Evolutionary conservation across 805 yeast species (phyloP).

Genomic region (Wickerhamomyces xylosicus): DNA sequence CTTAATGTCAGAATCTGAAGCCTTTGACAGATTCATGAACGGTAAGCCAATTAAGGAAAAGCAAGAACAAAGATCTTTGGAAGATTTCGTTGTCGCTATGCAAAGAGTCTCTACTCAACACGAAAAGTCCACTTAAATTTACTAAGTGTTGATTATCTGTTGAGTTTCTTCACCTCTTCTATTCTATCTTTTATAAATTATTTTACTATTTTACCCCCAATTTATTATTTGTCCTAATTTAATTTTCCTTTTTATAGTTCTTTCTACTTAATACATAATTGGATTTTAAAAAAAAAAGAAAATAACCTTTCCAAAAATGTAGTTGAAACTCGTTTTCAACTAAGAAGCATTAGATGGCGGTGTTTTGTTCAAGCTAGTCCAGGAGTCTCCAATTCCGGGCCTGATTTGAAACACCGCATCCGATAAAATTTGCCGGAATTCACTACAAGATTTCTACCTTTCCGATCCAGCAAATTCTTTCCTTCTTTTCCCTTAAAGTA

Average conservation of each 20-base stretch:
- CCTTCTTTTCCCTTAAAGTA: too few species aligned
- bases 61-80: slow-evolving; percentile 55
- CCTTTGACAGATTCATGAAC: slow-evolving; percentile 77
- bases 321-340: too few species aligned
- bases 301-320: too few species aligned
- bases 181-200: slow-evolving; percentile 3
- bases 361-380: too few species aligned
- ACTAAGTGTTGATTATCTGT: slow-evolving; percentile 2
- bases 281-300: too few species aligned
- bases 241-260: slow-evolving; percentile 2
- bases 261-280: too few species aligned
- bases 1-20: slow-evolving; percentile 75
- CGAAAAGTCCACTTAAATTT: slow-evolving; percentile 56
- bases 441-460: too few species aligned
- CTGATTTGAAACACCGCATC: too few species aligned
- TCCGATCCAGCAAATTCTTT: too few species aligned
- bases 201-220: slow-evolving; percentile 6
- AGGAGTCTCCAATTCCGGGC: too few species aligned
- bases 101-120: slow-evolving; percentile 85
- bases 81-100: slow-evolving; percentile 80
- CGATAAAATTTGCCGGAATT: too few species aligned
- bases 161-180: slow-evolving; percentile 2
- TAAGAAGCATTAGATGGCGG: too few species aligned
- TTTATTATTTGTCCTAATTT: slow-evolving; percentile 2
- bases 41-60: slow-evolving; percentile 59